Base-by-base conservation (phyloP, 1,284 basidiomycete species). In the Waitea zeae region DNA sequence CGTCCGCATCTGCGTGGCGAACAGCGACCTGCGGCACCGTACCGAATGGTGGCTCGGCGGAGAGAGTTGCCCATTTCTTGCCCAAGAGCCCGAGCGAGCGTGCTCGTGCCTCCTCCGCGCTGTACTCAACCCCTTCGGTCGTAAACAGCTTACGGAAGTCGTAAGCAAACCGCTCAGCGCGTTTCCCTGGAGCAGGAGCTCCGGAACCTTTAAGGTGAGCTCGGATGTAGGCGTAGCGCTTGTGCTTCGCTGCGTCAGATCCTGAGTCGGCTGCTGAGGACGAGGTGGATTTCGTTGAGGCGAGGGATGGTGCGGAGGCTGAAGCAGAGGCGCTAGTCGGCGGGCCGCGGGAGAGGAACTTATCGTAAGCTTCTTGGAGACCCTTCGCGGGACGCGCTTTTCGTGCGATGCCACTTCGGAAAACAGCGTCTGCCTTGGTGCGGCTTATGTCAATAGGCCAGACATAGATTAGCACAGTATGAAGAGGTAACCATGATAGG, bases 311-410 rank as follows among this genome's bases (percentile, higher is more conserved):
- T 11, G 17, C 11, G 31, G 59, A 51, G 6, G 59, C 45, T 31
- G 61, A 54, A n/a, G 56, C 49, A 13, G 52, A 34, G 20, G 49
- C 40, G 20, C 47, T 40, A 13, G 56, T 49, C 11, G 50, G n/a
- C n/a, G 31, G 39, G 26, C 6, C 29, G 9, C 14, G 9, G 7
- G 29, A 7, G 14, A 30, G 76, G 53, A 92, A 97, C 28, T 89
- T 81, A 19, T 71, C 62, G 51, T 90, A 87, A 34, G 77, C 66
- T 34, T 69, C 73, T 58, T 90, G 90, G 37, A 98, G 65, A 15
- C 88, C 69, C 45, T 90, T 87, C 12, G 84, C 48, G 2, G 90
- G 90, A 12, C 82, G 69, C 6, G 81, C 88, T 41, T 70, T 70
- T 14, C 82, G 76, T 33, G 76, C 67, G 42, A 98, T 83, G 13